Evolutionary conservation across 2,329 filamentous ascomycete genomes (phyloP).

Genomic region (Phialocephala subalpina): DNA sequence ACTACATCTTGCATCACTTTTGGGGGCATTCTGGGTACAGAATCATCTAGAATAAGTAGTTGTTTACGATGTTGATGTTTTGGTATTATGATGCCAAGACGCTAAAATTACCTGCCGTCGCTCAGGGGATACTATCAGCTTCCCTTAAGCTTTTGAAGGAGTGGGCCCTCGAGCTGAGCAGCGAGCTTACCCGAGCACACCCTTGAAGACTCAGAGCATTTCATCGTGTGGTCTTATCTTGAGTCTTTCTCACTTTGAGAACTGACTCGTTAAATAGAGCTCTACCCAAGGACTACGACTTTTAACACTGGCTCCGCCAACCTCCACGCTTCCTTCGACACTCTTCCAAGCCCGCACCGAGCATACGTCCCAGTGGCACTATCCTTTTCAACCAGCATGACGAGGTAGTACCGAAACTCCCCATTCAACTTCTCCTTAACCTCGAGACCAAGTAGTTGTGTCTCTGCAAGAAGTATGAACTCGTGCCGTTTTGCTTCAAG

Average conservation of each 20-base stretch:
- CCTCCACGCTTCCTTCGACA: background rate
- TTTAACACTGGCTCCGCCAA: background rate
- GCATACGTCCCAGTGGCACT: background rate
- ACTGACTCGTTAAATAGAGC: background rate
- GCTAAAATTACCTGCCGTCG: too few species aligned
- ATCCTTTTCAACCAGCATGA: conserved; percentile 1
- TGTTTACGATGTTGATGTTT: too few species aligned
- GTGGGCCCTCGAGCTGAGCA: too few species aligned
- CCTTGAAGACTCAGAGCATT: background rate
- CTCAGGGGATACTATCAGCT: too few species aligned
- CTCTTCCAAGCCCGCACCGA: background rate
- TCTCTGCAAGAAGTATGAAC: conserved; percentile 12
- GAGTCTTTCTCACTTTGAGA: background rate
- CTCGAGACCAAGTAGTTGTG: conserved; percentile 12
- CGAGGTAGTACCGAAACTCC: background rate
- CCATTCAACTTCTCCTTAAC: background rate
- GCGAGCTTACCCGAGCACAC: too few species aligned
- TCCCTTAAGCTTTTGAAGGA: too few species aligned
- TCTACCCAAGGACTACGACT: background rate
- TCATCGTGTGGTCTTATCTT: background rate
- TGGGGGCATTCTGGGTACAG: too few species aligned
- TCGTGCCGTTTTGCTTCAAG: conserved; percentile 9
- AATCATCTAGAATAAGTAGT: too few species aligned
- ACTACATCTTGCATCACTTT: too few species aligned
- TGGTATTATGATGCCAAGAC: too few species aligned